Percentiles rank a stretch among this genome's conserved stretches.
Evolutionary conservation across 2,329 filamentous ascomycete genomes (phyloP).

Genomic region (Aspergillus ustus): DNA sequence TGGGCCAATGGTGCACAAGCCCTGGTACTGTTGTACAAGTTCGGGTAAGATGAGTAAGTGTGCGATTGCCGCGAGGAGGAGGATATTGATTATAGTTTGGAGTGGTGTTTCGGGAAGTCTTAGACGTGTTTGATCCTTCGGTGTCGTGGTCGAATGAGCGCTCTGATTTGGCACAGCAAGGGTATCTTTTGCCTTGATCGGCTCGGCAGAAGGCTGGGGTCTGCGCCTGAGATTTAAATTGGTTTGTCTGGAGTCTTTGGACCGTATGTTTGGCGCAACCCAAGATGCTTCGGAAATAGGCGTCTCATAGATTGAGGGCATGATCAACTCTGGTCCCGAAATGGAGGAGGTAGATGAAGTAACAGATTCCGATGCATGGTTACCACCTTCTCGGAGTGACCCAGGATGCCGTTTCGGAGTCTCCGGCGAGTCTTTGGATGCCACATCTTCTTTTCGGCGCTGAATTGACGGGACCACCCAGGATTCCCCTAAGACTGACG

Average conservation of each 20-base stretch:
- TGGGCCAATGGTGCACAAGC: conserved; percentile 30
- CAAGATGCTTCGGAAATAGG: conserved; percentile 39
- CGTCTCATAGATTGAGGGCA: conserved; percentile 45
- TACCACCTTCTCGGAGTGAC: conserved; percentile 12
- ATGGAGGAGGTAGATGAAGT: conserved; percentile 32
- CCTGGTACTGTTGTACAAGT: conserved; percentile 37
- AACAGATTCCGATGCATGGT: conserved; percentile 29
- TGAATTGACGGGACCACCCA: conserved; percentile 40
- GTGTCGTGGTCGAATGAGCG: background rate
- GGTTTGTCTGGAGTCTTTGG: conserved; percentile 7
- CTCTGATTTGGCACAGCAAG: background rate
- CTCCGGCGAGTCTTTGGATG: conserved; percentile 4
- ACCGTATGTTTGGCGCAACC: conserved; percentile 34
- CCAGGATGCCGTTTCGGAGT: conserved; percentile 19
- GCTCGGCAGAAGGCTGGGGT: conserved; percentile 21
- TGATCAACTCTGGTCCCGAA: conserved; percentile 45
- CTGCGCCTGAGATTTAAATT: conserved; percentile 28
- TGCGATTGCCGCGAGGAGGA: conserved; percentile 35
- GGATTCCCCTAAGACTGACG: conserved; percentile 39
- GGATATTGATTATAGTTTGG: conserved; percentile 30
- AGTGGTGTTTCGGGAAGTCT: conserved; percentile 15
- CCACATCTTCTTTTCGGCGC: conserved; percentile 22
- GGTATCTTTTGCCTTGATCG: background rate
- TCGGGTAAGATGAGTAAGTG: conserved; percentile 43
- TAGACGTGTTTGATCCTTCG: background rate